A percentile compares a stretch with the other conserved stretches of the same genome.
phyloP scores from a whole-genome alignment of 2,329 filamentous ascomycete species.

The Purpureocillium takamizusanense region DNA sequence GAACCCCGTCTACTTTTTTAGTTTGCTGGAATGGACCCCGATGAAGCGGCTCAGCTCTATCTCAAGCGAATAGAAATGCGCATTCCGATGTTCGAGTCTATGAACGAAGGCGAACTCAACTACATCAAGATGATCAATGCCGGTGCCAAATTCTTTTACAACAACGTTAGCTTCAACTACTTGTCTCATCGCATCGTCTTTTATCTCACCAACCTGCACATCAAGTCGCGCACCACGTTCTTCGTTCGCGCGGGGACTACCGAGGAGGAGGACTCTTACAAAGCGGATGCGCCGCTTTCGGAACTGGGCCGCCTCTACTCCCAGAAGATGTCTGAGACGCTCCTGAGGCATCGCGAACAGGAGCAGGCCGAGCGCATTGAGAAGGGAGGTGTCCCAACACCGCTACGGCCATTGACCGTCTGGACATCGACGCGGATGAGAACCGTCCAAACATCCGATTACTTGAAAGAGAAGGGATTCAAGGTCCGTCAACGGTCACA shows the following conservation, averaged over 20 bases:
- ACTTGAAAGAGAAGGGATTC: slow-evolving; percentile 70
- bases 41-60: slow-evolving; percentile 89
- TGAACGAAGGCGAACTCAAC: slow-evolving; percentile 88
- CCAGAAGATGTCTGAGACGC: slow-evolving; percentile 72
- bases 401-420: slow-evolving; percentile 72
- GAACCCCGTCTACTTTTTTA: no score
- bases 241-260: slow-evolving; percentile 85
- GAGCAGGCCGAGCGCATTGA: slow-evolving; percentile 64
- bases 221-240: slow-evolving; percentile 89
- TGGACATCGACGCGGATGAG: slow-evolving; percentile 92
- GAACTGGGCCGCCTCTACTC: slow-evolving; percentile 74
- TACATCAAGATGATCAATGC: slow-evolving; percentile 99
- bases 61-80: slow-evolving; percentile 81
- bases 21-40: slow-evolving; percentile 85
- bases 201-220: slow-evolving; percentile 94
- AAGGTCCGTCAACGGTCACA: slow-evolving; percentile 87
- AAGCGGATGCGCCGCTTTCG: slow-evolving; percentile 77
- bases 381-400: slow-evolving; percentile 56
- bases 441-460: slow-evolving; percentile 82
- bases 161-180: slow-evolving; percentile 95
- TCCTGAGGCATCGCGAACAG: slow-evolving; percentile 74
- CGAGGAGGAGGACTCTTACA: slow-evolving; percentile 84
- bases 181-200: slow-evolving; percentile 96
- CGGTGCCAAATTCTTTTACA: slow-evolving; percentile 85
- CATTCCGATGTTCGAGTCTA: slow-evolving; percentile 93